These are phyloP conservation scores for Nicotiana tomentosiformis DNA, from an alignment of 257 asterid genomes.

Conservation along the genomic window DNA sequence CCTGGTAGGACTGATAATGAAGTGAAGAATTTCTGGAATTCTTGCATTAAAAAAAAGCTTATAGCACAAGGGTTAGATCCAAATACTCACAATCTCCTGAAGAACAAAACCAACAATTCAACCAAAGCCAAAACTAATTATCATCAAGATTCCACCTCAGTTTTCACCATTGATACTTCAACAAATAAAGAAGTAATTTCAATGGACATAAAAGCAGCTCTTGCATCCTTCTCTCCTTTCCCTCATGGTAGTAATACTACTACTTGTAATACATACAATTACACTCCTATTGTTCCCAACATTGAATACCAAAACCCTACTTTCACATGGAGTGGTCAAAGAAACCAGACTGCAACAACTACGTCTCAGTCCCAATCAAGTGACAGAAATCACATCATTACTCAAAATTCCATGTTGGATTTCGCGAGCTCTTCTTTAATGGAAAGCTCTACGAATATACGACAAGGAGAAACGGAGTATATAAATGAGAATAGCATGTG, in stretches of 20 bases:
- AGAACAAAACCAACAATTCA: not conserved
- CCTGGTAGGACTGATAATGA: slow-evolving; percentile 96
- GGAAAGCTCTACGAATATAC: slow-evolving; percentile 15
- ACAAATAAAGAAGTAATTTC: slow-evolving; percentile 5
- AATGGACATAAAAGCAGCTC: slow-evolving; percentile 18
- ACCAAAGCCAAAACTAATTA: not conserved
- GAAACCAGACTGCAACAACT: not conserved
- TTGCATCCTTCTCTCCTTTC: not conserved
- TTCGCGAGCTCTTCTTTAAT: slow-evolving; percentile 25
- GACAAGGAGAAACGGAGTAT: not conserved
- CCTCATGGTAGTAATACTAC: not conserved
- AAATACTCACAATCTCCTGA: slow-evolving; percentile 83
- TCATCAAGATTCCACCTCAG: slow-evolving; percentile 11
- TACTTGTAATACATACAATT: not conserved
- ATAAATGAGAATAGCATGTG: slow-evolving; percentile 27
- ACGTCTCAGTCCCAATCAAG: not conserved
- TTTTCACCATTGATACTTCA: slow-evolving; percentile 43
- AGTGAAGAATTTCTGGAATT: slow-evolving; percentile 94
- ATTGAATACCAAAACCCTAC: not conserved
- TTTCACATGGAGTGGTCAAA: not conserved
- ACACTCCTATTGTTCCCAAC: slow-evolving; percentile 1
- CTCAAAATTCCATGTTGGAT: slow-evolving; percentile 5
- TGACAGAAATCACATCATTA: not conserved
- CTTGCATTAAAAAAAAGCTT: slow-evolving; percentile 84
- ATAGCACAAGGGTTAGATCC: slow-evolving; percentile 92